Base-by-base conservation (phyloP, 306 rosid species). In the Dalbergia cochinchinensis region DNA sequence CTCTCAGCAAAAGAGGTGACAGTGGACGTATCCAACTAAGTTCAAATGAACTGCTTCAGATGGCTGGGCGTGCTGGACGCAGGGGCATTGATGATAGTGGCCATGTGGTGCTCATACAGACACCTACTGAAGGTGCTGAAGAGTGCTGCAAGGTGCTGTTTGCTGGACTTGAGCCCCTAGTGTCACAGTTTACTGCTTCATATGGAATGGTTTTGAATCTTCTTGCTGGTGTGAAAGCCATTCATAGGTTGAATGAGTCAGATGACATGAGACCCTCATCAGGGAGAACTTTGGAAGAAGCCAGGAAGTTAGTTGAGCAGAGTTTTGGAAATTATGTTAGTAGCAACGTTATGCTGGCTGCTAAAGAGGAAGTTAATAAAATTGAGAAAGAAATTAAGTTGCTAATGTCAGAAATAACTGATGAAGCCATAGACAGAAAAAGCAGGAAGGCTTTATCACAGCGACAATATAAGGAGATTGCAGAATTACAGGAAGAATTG, bases 21-120 rank as follows among this genome's bases (percentile, higher is more conserved):
- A 84, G 70, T 42, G 98, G 99, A 16, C 97, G 91, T 41, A 73
- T 70, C 70, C 89, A 76, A 12, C 84, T 95, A 85, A 86, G 85
- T 80, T 74, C 99, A 79, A 95, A 95, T 58, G 99, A 95, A 82
- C 89, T 95, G 81, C 94, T 95, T 81, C 99, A 95, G 83, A 95
- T 95, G 99, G 99, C 99, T 53, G 99, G 97, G 76, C 99, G 97
- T 77, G 99, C 99, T 83, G 99, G 99, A 34, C 97, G 99, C 69
- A 88, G 99, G 82, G 98, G 99, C 83, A 95, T 77, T 83, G 97
- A 95, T 85, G 80, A 90, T 69, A 80, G 75, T 69, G 99, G 98
- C 81, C 96, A 92, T 80, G 99, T 91, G 48, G 97, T 95, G 82
- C 89, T 95, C 78, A 69, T 92, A 78, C 99, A 95, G 76, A 88